Evolutionary conservation across 2,329 filamentous ascomycete genomes (phyloP), one percentile per base, ranked within the genome.

Genomic region (Arthrobotrys sphaeroides): DNA sequence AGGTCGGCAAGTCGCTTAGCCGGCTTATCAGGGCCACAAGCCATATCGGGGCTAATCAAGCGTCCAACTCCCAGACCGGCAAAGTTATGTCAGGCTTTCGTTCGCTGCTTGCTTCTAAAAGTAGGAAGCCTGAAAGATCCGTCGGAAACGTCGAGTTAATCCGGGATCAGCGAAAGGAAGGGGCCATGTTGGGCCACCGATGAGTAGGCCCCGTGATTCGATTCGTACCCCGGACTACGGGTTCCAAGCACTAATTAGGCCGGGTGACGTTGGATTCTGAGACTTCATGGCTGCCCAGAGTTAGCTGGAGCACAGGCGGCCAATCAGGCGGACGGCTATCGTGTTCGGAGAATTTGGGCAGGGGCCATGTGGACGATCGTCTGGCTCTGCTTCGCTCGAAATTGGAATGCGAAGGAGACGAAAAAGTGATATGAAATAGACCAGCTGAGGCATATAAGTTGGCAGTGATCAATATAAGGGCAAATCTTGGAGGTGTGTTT

Each of bases 361-460:
- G 36, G 68, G 26, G 28, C 51, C 61, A 67, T 73, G 68, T 73
- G 68, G 60, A 43, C 53, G 42, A 60, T 60, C 57, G 40, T 66
- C 43, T 66, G 49, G 68, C 42, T 73, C 40, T 33, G 33, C 26
- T 45, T 45, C 4, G 36, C n/a, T 65, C 20, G 5, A 12, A 31
- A 43, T n/a, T 24, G 10, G 22, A 26, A 49, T 38, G 24, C 18
- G 24, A 47, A 45, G 18, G 16, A 26, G 45, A 49, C 60, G 10
- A 42, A 40, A 47, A 38, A 28, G 20, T 40, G 45, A 51, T 42
- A 12, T 36, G 12, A 36, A 38, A n/a, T 43, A 31, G 12, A 36
- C 16, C 22, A 45, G 55, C 40, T 57, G 64, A 67, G 64, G 49
- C 38, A 38, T 59, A 55, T 43, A 31, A 12, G 36, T n/a, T n/a